Conservation (phyloP, 352 stramenopile genomes). For the Pythium phragmiticola region DNA sequence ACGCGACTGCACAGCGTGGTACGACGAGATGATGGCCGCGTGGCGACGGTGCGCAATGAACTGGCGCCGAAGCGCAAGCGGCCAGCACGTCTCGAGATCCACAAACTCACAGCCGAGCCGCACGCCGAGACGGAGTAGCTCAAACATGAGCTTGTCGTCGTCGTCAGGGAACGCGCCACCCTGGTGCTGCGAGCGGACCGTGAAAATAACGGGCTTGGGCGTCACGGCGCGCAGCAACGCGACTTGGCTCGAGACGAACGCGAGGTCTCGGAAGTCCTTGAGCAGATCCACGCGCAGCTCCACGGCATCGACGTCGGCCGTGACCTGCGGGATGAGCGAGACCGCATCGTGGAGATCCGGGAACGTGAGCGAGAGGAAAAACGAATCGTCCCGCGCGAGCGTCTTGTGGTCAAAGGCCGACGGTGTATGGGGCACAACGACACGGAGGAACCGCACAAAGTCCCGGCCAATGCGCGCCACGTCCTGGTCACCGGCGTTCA, state of each 20-base stretch:
- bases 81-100: constrained; percentile 94
- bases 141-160: constrained; percentile 79
- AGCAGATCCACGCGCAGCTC: constrained; percentile 96
- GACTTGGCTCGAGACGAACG: constrained; percentile 70
- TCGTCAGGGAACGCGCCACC: constrained; percentile 94
- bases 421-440: constrained; percentile 47
- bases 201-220: constrained; percentile 95
- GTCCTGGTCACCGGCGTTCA: constrained; percentile 59
- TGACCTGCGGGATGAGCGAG: constrained; percentile 48
- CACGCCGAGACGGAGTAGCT: constrained; percentile 90
- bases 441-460: constrained; percentile 68
- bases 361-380: constrained; percentile 83
- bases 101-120: constrained; percentile 94
- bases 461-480: constrained; percentile 59
- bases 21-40: constrained; percentile 76
- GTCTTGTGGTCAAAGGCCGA: constrained; percentile 52
- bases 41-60: constrained; percentile 43
- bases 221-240: constrained; percentile 85
- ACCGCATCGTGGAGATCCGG: constrained; percentile 50
- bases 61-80: constrained; percentile 58
- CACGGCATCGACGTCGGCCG: constrained; percentile 91
- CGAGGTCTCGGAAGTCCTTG: constrained; percentile 41
- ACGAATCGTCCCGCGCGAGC: constrained; percentile 54
- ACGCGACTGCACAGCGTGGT: constrained; percentile 60
- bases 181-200: constrained; percentile 93